phyloP scores from a whole-genome alignment of 139 green algal genomes.

The Trebouxia sp. region DNA sequence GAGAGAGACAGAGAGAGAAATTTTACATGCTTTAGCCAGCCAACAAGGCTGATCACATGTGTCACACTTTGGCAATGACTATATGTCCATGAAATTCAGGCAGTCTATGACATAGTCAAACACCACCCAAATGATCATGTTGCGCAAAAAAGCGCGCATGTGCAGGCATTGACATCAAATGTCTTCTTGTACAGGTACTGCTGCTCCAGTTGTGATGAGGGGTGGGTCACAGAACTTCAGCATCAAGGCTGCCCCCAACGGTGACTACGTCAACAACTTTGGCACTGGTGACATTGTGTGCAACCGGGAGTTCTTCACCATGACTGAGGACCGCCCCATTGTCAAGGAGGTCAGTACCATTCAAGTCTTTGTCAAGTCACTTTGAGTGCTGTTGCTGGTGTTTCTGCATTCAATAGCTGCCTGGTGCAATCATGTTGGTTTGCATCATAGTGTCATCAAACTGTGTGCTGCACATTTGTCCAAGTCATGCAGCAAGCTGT shows the following conservation, averaged over 20 bases:
- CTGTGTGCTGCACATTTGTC: not conserved
- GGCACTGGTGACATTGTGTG: conserved; percentile 22
- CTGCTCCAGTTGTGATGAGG: not conserved
- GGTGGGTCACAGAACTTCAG: conserved; percentile 21
- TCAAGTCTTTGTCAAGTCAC: too few relatives aligned
- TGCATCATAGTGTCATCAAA: not conserved
- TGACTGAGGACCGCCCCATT: conserved; percentile 26
- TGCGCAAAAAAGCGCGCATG: too few relatives aligned
- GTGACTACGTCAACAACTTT: conserved; percentile 28
- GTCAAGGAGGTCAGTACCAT: conserved; percentile 29
- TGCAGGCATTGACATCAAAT: too few relatives aligned
- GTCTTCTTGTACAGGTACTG: too few relatives aligned
- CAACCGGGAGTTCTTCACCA: conserved; percentile 32
- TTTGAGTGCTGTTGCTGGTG: too few relatives aligned
- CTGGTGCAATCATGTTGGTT: not conserved
- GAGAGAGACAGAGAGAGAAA: too few relatives aligned
- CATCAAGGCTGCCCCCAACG: conserved; percentile 24
- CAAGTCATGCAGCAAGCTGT: not conserved
- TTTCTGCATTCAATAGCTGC: not conserved
- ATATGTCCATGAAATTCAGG: too few relatives aligned
- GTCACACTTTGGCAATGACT: too few relatives aligned
- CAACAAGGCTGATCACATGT: too few relatives aligned
- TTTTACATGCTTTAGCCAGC: too few relatives aligned
- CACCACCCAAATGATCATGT: too few relatives aligned
- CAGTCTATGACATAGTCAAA: too few relatives aligned